A percentile compares a stretch with the other conserved stretches of the same genome.
phyloP scores from a whole-genome alignment of 1,139 yeast species.

The Saccharomycopsis hybrid region DNA sequence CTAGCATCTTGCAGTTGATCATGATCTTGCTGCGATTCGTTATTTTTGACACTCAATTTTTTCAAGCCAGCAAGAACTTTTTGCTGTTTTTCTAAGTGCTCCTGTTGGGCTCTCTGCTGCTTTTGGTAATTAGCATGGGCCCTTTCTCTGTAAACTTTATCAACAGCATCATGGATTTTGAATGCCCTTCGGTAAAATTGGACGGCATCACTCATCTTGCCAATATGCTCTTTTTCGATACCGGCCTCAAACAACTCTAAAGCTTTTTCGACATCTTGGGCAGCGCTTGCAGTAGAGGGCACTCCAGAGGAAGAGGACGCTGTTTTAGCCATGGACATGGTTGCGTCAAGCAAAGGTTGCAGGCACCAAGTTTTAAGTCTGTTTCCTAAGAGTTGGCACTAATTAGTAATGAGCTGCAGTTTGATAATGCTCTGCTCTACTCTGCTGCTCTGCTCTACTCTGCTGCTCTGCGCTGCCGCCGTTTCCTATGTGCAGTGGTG shows the following conservation, averaged over 20 bases:
- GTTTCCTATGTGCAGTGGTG: too few relatives aligned
- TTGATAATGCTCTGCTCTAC: too few relatives aligned
- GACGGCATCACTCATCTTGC: slow-evolving; percentile 77
- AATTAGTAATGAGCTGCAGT: too few relatives aligned
- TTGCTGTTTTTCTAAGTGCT: slow-evolving; percentile 18
- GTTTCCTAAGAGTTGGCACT: too few relatives aligned
- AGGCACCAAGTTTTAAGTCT: too few relatives aligned
- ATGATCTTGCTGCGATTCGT: neutral
- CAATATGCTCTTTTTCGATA: slow-evolving; percentile 63
- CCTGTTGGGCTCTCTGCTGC: neutral
- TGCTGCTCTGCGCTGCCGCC: too few relatives aligned
- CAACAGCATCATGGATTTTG: slow-evolving; percentile 60
- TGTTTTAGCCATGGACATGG: too few relatives aligned
- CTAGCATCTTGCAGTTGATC: neutral
- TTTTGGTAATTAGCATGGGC: slow-evolving; percentile 22
- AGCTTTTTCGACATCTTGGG: slow-evolving; percentile 34
- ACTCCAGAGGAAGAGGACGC: too few relatives aligned
- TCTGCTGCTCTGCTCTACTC: too few relatives aligned
- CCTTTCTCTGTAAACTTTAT: slow-evolving; percentile 56
- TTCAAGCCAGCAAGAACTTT: slow-evolving; percentile 31
- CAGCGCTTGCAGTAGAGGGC: too few relatives aligned
- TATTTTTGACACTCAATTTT: slow-evolving; percentile 20
- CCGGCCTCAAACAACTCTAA: slow-evolving; percentile 63
- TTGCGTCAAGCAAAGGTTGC: too few relatives aligned
- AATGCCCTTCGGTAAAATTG: slow-evolving; percentile 66